These are phyloP conservation scores for Kingdonia uniflora DNA, from an alignment of 164 flowering plant species.

Conservation along the genomic window DNA sequence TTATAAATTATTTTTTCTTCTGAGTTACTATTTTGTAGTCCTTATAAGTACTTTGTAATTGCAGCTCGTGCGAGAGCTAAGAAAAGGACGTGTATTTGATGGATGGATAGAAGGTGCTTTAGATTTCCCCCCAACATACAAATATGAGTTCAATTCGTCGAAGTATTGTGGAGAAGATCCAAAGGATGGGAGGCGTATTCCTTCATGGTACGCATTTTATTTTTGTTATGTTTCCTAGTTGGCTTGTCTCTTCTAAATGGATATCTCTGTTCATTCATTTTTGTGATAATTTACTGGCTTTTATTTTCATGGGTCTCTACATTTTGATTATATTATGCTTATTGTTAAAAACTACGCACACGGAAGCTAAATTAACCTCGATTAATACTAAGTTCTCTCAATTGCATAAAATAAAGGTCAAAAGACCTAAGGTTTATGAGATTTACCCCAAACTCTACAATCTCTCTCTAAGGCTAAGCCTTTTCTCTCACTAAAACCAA, in stretches of 20 bases:
- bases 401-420: too few relatives aligned
- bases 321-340: too few relatives aligned
- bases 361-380: too few relatives aligned
- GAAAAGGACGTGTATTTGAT: conserved; percentile 74
- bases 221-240: background rate
- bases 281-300: too few relatives aligned
- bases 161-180: conserved; percentile 70
- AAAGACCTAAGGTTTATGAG: too few relatives aligned
- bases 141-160: conserved; percentile 66
- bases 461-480: too few relatives aligned
- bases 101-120: conserved; percentile 91
- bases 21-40: background rate
- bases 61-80: conserved; percentile 67
- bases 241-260: background rate
- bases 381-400: too few relatives aligned
- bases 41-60: conserved; percentile 1
- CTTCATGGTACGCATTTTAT: conserved; percentile 66
- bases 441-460: too few relatives aligned
- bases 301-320: too few relatives aligned
- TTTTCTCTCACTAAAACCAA: too few relatives aligned
- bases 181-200: conserved; percentile 75
- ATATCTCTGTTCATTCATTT: background rate
- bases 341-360: too few relatives aligned
- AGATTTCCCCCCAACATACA: conserved; percentile 87
- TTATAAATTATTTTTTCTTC: background rate